Percentiles rank a stretch among this genome's conserved stretches.
phyloP scores from a whole-genome alignment of 305 asterid genomes.

The Fraxinus paxiana region DNA sequence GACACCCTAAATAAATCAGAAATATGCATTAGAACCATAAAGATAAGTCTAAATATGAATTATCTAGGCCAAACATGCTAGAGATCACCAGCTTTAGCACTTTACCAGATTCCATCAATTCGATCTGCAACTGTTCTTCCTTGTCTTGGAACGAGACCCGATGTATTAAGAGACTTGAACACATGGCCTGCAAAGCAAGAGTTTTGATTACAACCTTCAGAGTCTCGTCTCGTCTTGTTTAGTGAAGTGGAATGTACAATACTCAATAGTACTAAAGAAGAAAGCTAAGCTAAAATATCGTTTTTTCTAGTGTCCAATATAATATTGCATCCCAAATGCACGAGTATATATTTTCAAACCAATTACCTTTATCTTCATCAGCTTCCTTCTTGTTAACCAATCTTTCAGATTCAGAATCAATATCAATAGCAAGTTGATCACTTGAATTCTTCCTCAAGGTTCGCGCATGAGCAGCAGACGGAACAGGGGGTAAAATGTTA shows the following conservation, averaged over 20 bases:
- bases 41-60: background rate
- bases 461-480: slow-evolving; percentile 80
- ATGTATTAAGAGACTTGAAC: slow-evolving; percentile 73
- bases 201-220: slow-evolving; percentile 13
- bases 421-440: slow-evolving; percentile 81
- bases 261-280: background rate
- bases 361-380: slow-evolving; percentile 82
- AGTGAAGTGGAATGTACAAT: background rate
- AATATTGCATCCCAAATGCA: background rate
- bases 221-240: background rate
- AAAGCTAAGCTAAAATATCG: background rate
- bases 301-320: background rate
- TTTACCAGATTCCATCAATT: slow-evolving; percentile 89
- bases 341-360: slow-evolving; percentile 3
- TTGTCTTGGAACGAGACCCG: slow-evolving; percentile 89
- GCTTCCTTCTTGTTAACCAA: slow-evolving; percentile 53
- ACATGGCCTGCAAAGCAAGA: slow-evolving; percentile 60
- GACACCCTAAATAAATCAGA: slow-evolving; percentile 63
- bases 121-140: slow-evolving; percentile 86
- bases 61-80: background rate
- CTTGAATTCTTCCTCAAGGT: slow-evolving; percentile 80
- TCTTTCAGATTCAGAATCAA: slow-evolving; percentile 77
- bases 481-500: slow-evolving; percentile 46
- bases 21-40: slow-evolving; percentile 25
- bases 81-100: slow-evolving; percentile 19